Percentiles rank a stretch among this genome's conserved stretches.
These are phyloP conservation scores for Chenopodium berlandieri DNA, from an alignment of 148 eudicot species.

Conservation along the genomic window DNA sequence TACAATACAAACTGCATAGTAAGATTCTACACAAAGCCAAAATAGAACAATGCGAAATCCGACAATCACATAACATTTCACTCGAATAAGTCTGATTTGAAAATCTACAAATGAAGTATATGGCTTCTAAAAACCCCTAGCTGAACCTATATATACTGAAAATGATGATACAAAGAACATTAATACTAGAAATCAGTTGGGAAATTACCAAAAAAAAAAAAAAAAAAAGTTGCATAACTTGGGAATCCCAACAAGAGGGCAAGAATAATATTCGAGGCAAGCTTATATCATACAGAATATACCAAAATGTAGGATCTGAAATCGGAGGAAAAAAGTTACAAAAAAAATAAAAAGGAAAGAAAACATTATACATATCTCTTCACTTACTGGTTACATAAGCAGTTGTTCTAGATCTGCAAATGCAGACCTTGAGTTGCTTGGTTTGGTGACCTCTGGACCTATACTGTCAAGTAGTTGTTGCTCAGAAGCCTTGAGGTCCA, in stretches of 20 bases:
- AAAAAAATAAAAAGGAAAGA: neutral
- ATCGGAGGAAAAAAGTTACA: no score
- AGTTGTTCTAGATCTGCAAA: slow-evolving; percentile 26
- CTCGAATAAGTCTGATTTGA: neutral
- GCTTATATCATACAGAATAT: neutral
- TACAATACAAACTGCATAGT: no score
- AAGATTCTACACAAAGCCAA: neutral
- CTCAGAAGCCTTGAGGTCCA: slow-evolving; percentile 16
- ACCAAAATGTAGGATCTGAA: neutral
- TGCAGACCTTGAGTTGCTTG: slow-evolving; percentile 29
- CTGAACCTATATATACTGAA: neutral
- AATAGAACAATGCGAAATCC: neutral
- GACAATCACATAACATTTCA: neutral
- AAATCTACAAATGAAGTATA: neutral
- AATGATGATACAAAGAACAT: neutral
- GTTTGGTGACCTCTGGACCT: slow-evolving; percentile 13
- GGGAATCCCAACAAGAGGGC: neutral
- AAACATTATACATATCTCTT: neutral
- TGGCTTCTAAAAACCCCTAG: neutral
- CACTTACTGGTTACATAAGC: slow-evolving; percentile 22
- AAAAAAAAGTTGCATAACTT: no score
- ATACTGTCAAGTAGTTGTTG: slow-evolving; percentile 17
- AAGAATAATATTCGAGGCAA: neutral
- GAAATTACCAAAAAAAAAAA: neutral
- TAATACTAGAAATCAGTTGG: neutral